Conservation (phyloP, 2,329 filamentous ascomycete genomes). For the Paecilomyces sp. region DNA sequence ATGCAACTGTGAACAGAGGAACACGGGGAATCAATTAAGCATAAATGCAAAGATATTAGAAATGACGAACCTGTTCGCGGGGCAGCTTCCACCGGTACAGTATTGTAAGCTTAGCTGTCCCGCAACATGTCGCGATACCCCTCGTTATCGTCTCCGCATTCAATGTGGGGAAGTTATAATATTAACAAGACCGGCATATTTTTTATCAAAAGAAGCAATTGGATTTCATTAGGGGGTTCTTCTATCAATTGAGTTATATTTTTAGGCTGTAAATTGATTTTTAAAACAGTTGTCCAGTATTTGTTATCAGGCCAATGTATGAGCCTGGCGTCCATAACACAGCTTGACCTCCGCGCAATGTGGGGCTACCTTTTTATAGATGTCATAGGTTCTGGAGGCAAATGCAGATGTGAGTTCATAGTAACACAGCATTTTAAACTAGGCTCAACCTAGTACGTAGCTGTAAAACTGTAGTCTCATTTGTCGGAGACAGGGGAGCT, state of each 20-base stretch:
- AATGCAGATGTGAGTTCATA: neutral
- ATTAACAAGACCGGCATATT: neutral
- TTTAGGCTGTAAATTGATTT: neutral
- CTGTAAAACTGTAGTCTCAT: neutral
- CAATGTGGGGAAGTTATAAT: neutral
- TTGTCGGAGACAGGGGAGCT: neutral
- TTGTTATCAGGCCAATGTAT: neutral
- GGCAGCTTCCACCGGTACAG: neutral
- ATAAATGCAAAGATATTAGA: neutral
- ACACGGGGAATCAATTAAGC: neutral
- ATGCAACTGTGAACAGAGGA: neutral
- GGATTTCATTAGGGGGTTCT: neutral
- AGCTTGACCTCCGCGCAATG: neutral
- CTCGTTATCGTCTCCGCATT: neutral
- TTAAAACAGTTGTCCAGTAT: neutral
- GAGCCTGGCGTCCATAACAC: neutral
- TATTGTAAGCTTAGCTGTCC: neutral
- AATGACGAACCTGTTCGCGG: neutral
- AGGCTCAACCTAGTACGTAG: neutral
- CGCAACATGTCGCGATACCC: neutral
- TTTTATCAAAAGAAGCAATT: neutral
- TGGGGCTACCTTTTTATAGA: neutral
- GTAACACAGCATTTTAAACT: neutral
- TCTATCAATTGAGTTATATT: neutral
- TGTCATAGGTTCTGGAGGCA: neutral